Evolutionary conservation across 192 early-diverging fungal species (phyloP).

Genomic region (Ambispora gerdemannii): DNA sequence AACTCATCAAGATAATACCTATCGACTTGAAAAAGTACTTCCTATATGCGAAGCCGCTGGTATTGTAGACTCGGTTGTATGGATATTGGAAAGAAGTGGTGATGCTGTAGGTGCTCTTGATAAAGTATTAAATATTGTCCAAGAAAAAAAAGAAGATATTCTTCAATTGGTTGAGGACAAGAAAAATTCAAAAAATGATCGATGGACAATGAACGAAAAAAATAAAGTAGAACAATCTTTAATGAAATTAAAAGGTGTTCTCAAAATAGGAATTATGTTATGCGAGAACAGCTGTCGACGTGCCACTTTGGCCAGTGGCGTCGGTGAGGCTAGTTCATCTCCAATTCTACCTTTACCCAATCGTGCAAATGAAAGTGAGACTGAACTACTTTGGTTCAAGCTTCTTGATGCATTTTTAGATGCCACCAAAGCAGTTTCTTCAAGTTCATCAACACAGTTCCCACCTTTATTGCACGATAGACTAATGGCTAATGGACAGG

Average conservation of each 20-base stretch:
- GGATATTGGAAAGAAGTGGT: conserved; percentile 58
- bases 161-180: conserved; percentile 42
- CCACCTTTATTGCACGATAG: conserved; percentile 19
- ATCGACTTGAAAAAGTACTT: conserved; percentile 44
- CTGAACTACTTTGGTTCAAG: conserved; percentile 54
- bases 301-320: conserved; percentile 33
- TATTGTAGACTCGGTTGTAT: conserved; percentile 57
- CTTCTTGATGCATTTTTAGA: conserved; percentile 57
- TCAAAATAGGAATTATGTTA: conserved; percentile 56
- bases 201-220: conserved; percentile 53
- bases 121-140: conserved; percentile 54
- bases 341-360: conserved; percentile 22
- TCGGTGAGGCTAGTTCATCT: conserved; percentile 16
- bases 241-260: conserved; percentile 52
- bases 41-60: conserved; percentile 47
- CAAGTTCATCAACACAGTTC: conserved; percentile 16
- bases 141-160: conserved; percentile 45
- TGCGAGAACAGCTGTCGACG: conserved; percentile 48
- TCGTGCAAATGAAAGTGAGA: conserved; percentile 40
- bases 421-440: conserved; percentile 48
- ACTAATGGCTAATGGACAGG: conserved; percentile 25
- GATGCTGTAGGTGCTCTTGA: conserved; percentile 51
- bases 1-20: conserved; percentile 45
- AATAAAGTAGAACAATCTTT: conserved; percentile 44
- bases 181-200: conserved; percentile 34